Percentiles rank a stretch among this genome's conserved stretches.
These are phyloP conservation scores for Metschnikowia noctiluminum DNA, from an alignment of 805 yeast species.

Conservation along the genomic window DNA sequence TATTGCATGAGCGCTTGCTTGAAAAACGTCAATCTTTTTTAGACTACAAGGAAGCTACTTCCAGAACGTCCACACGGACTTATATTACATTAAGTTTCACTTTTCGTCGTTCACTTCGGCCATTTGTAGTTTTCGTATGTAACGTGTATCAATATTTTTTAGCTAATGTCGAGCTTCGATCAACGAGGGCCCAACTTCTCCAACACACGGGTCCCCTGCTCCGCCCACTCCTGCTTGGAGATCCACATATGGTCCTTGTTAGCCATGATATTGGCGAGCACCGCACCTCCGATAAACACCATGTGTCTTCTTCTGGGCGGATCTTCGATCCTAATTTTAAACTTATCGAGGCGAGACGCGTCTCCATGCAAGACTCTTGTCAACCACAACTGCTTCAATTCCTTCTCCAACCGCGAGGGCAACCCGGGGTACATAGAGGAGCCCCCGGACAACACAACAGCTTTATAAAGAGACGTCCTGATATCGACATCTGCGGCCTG, in stretches of 20 bases:
- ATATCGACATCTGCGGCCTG: constrained; percentile 95
- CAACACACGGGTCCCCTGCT: constrained; percentile 84
- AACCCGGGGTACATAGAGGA: constrained; percentile 98
- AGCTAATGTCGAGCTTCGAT: not conserved
- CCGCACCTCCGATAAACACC: constrained; percentile 99
- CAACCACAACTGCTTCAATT: constrained; percentile 93
- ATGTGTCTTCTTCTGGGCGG: constrained; percentile 98
- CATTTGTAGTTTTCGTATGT: no score
- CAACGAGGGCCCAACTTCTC: constrained; percentile 90
- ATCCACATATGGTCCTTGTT: constrained; percentile 99
- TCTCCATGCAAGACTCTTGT: constrained; percentile 84
- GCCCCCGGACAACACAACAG: constrained; percentile 95
- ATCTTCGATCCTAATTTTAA: constrained; percentile 95
- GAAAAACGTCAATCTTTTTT: not conserved
- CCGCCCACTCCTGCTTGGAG: constrained; percentile 95
- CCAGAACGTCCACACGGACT: no score
- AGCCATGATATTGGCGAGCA: constrained; percentile 95
- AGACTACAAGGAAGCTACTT: not conserved
- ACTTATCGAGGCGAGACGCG: constrained; percentile 80
- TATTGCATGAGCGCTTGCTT: constrained; percentile 21
- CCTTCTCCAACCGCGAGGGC: constrained; percentile 93
- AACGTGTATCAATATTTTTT: not conserved
- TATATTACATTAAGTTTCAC: no score
- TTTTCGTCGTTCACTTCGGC: no score
- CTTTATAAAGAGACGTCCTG: constrained; percentile 81